Evolutionary conservation across 2,329 filamentous ascomycete species (phyloP).

Genomic region (Hirsutella rhossiliensis): DNA sequence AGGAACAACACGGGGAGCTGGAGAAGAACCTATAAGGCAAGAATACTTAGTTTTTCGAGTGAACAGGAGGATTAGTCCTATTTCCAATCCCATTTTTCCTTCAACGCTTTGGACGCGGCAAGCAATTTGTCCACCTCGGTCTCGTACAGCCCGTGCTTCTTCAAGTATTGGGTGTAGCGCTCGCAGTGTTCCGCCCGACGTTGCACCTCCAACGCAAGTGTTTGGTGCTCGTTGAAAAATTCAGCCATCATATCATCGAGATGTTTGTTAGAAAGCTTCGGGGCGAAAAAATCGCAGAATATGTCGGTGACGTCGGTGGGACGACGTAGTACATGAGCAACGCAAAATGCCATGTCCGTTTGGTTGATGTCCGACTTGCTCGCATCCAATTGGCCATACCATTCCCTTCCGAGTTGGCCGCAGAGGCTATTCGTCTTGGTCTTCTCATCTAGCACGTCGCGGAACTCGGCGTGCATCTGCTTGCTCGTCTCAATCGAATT

Average conservation of each 20-base stretch:
- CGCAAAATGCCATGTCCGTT: constrained; percentile 5
- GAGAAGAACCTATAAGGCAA: neutral
- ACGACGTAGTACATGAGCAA: constrained; percentile 7
- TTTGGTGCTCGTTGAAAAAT: constrained; percentile 6
- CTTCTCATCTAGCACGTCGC: constrained; percentile 5
- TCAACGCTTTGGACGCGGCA: constrained; percentile 5
- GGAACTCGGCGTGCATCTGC: constrained; percentile 5
- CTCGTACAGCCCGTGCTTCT: constrained; percentile 7
- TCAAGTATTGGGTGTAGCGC: constrained; percentile 8
- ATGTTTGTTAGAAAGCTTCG: constrained; percentile 2
- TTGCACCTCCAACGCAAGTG: constrained; percentile 6
- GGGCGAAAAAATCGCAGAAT: constrained; percentile 5
- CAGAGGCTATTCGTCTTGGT: constrained; percentile 1
- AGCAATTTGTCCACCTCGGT: constrained; percentile 5
- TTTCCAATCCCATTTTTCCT: constrained; percentile 6
- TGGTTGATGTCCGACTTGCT: neutral
- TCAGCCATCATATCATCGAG: constrained; percentile 5
- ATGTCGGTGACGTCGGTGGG: constrained; percentile 5
- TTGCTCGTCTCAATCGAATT: constrained; percentile 1
- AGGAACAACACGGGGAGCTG: neutral
- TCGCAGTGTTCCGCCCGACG: constrained; percentile 6
- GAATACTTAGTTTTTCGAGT: neutral
- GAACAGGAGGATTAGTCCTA: neutral
- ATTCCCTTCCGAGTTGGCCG: constrained; percentile 5
- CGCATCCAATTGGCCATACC: constrained; percentile 4